Conservation (phyloP, 768 basidiomycete species). For the Lactarius deliciosus region DNA sequence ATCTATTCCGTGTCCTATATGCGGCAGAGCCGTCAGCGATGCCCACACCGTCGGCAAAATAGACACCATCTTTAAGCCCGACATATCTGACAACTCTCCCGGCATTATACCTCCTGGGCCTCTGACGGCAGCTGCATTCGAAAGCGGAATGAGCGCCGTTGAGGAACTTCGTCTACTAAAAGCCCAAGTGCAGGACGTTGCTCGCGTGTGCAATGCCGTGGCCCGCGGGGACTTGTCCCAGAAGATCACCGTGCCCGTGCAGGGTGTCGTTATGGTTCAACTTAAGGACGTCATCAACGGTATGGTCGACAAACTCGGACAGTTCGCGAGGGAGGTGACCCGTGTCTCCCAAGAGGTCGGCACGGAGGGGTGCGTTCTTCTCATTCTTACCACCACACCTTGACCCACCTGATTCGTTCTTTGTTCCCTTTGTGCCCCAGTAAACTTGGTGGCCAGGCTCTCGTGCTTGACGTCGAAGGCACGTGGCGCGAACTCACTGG, state of each 20-base stretch:
- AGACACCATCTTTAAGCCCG: conserved; percentile 10
- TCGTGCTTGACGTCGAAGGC: conserved; percentile 84
- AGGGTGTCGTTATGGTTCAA: conserved; percentile 51
- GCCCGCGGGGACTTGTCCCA: conserved; percentile 50
- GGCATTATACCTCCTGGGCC: conserved; percentile 46
- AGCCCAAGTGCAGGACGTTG: conserved; percentile 70
- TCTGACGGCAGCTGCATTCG: conserved; percentile 49
- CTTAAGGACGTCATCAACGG: conserved; percentile 49
- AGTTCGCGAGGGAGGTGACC: conserved; percentile 87
- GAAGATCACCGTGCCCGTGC: conserved; percentile 52
- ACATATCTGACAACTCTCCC: conserved; percentile 19
- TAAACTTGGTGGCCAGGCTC: conserved; percentile 80
- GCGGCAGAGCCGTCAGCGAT: conserved; percentile 26
- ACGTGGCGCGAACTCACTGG: conserved; percentile 80
- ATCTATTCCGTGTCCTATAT: conserved; percentile 25
- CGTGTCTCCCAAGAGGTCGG: conserved; percentile 80
- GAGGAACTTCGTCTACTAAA: conserved; percentile 74
- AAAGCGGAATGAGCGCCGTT: conserved; percentile 59
- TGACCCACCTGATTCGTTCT: background rate
- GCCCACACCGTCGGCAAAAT: conserved; percentile 11
- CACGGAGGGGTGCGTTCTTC: conserved; percentile 45
- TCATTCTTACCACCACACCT: conserved; percentile 30
- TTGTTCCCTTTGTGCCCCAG: conserved; percentile 33
- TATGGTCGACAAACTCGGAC: conserved; percentile 63
- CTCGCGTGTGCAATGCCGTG: conserved; percentile 52